A percentile compares a stretch with the other conserved stretches of the same genome.
Evolutionary conservation across 441 rosid genomes (phyloP).

Genomic region (Daphne laureola): DNA sequence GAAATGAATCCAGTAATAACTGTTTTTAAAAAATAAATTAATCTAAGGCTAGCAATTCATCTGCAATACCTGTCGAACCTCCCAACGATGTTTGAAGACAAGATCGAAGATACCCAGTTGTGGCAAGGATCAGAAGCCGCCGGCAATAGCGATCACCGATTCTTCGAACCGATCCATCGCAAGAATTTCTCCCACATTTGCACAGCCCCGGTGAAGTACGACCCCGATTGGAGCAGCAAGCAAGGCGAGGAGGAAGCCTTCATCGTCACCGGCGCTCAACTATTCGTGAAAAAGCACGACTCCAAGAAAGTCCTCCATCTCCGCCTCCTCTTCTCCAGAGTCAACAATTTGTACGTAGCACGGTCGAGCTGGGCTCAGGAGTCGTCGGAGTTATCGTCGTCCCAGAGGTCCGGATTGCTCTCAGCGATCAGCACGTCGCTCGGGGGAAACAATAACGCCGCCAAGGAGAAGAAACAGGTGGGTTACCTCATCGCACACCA

Average conservation of each 20-base stretch:
- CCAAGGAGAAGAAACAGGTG: constrained; percentile 25
- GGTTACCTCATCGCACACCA: no score
- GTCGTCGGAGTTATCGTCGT: constrained; percentile 25
- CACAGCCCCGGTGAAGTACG: constrained; percentile 61
- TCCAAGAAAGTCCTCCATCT: constrained; percentile 71
- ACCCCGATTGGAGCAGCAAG: constrained; percentile 33
- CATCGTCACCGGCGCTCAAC: constrained; percentile 89
- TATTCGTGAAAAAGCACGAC: constrained; percentile 55
- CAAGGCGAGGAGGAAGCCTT: constrained; percentile 37
- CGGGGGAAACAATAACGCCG: constrained; percentile 26
- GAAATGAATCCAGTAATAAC: neutral
- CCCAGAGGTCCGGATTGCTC: constrained; percentile 58
- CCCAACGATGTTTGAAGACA: constrained; percentile 43
- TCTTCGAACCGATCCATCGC: constrained; percentile 47
- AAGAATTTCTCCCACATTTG: constrained; percentile 65
- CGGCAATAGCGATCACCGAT: constrained; percentile 18
- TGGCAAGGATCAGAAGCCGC: constrained; percentile 66
- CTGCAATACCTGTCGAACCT: constrained; percentile 59
- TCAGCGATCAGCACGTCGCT: constrained; percentile 60
- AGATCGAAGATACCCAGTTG: constrained; percentile 33
- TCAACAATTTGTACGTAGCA: constrained; percentile 30
- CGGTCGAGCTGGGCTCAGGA: constrained; percentile 56
- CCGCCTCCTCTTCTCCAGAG: constrained; percentile 54
- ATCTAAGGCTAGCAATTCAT: constrained; percentile 56
- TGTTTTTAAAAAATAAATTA: no score